Conservation (phyloP, 352 stramenopile genomes). For the Phytophthora tentaculata region DNA sequence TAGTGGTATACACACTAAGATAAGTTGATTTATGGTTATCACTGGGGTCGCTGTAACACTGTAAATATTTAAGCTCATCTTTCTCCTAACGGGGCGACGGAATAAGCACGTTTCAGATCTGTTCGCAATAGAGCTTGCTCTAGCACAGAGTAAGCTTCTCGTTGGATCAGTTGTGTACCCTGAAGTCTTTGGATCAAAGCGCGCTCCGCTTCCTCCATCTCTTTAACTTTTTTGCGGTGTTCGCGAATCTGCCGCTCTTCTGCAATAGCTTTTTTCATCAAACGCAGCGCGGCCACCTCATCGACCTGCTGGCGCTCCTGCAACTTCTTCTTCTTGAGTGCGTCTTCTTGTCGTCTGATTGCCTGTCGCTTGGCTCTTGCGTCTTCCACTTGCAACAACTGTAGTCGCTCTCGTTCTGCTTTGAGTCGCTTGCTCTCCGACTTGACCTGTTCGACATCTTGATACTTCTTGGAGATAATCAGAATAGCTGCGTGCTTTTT, state of each 20-base stretch:
- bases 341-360: constrained; percentile 64
- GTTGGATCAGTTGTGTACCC: constrained; percentile 75
- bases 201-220: constrained; percentile 72
- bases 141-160: constrained; percentile 73
- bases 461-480: constrained; percentile 77
- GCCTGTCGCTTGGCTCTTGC: constrained; percentile 62
- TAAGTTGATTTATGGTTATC: too few species aligned
- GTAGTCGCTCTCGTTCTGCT: constrained; percentile 60
- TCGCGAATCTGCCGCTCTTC: constrained; percentile 68
- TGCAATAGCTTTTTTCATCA: constrained; percentile 71
- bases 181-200: constrained; percentile 72
- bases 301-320: constrained; percentile 55
- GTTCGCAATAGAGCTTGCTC: constrained; percentile 69
- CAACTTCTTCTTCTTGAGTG: constrained; percentile 58
- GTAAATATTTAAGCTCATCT: constrained; percentile 3
- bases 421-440: constrained; percentile 69
- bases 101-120: constrained; percentile 38
- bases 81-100: constrained; percentile 29
- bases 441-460: constrained; percentile 82
- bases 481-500: constrained; percentile 79
- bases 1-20: too few species aligned
- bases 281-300: constrained; percentile 48
- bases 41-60: too few species aligned
- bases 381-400: constrained; percentile 56
- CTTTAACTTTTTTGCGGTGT: constrained; percentile 57